These are phyloP conservation scores for Telopea speciosissima DNA, from an alignment of 177 flowering plant genomes.

Conservation along the genomic window DNA sequence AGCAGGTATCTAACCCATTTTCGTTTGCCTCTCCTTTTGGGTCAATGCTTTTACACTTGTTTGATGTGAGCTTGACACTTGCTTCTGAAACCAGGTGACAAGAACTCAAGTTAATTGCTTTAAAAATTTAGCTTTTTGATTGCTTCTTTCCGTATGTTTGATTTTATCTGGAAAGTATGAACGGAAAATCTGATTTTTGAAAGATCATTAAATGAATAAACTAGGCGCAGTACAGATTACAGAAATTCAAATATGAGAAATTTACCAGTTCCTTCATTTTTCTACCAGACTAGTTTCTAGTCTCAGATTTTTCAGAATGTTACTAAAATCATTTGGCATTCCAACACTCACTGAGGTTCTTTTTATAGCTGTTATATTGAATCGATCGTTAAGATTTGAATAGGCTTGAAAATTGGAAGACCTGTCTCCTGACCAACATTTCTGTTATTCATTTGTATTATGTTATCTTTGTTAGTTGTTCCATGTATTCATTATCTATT, in stretches of 20 bases:
- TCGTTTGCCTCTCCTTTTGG: not conserved
- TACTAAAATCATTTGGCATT: not conserved
- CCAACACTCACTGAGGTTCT: not conserved
- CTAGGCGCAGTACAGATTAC: not conserved
- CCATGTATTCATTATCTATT: not conserved
- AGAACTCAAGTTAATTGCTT: not conserved
- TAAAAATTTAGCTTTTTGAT: not conserved
- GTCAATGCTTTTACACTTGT: not conserved
- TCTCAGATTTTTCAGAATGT: not conserved
- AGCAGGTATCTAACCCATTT: slow-evolving; percentile 42
- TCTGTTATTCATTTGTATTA: slow-evolving; percentile 1
- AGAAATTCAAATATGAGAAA: not conserved
- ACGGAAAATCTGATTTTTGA: not conserved
- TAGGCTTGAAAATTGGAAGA: not conserved
- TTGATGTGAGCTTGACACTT: not conserved
- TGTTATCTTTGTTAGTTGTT: not conserved
- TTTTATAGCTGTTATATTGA: not conserved
- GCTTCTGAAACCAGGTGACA: not conserved
- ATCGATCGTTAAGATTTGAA: not conserved
- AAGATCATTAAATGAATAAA: not conserved
- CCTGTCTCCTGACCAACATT: not conserved
- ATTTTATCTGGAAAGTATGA: not conserved
- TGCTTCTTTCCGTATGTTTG: not conserved
- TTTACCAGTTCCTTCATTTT: not conserved
- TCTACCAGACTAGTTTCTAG: not conserved